Conservation (phyloP, 139 green algal genomes). For the Asterochloris sp. region DNA sequence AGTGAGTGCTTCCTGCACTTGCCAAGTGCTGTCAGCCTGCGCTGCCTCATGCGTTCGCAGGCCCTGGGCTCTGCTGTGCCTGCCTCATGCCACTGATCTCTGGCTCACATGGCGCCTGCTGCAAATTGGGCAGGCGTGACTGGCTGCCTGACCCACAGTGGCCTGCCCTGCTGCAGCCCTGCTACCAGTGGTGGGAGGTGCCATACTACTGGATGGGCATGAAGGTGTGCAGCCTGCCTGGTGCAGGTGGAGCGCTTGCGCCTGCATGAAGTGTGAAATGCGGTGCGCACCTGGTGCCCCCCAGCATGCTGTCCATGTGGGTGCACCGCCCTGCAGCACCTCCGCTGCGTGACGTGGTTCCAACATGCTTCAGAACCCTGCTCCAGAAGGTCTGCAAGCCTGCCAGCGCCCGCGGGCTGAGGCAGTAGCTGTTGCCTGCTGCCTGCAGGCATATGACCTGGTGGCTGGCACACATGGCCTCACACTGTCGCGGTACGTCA, state of each 20-base stretch:
- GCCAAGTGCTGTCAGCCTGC: background rate
- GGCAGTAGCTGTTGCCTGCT: background rate
- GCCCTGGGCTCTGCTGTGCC: background rate
- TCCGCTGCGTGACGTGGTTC: background rate
- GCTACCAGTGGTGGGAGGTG: conserved; percentile 97
- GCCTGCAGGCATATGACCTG: conserved; percentile 79
- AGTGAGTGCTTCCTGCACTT: conserved; percentile 21
- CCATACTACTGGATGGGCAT: conserved; percentile 96
- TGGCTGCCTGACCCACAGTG: too few species aligned
- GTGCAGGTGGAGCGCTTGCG: conserved; percentile 72
- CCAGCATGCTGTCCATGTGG: too few species aligned
- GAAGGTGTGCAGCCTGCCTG: conserved; percentile 39
- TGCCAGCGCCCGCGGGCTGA: too few species aligned
- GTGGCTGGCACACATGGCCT: conserved; percentile 76
- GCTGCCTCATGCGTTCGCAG: background rate
- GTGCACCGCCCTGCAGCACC: background rate
- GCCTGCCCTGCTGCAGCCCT: conserved; percentile 63
- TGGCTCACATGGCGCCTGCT: background rate
- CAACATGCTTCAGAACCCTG: background rate
- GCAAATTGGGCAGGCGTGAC: too few species aligned
- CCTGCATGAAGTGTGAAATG: too few species aligned
- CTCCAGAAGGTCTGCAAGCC: background rate
- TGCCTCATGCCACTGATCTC: background rate
- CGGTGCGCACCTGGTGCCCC: too few species aligned
- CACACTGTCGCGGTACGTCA: conserved; percentile 74